Evolutionary conservation across 805 yeast species (phyloP).

Genomic region (Teunomyces tritomae): DNA sequence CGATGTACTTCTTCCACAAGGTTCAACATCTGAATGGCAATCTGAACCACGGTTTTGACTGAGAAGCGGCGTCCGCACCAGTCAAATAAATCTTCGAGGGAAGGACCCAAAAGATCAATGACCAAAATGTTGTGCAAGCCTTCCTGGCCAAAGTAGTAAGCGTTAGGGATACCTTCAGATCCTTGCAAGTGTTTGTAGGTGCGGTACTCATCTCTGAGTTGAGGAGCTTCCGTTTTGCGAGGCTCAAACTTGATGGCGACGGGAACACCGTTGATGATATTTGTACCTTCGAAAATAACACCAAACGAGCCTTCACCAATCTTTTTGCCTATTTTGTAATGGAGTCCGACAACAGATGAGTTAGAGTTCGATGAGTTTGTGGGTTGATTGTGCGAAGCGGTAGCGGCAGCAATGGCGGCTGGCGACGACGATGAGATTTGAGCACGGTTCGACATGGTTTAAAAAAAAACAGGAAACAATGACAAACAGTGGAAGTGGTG

Average conservation of each 20-base stretch:
- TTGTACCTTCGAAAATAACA: conserved; percentile 77
- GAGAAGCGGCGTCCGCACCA: conserved; percentile 82
- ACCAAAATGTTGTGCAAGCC: conserved; percentile 77
- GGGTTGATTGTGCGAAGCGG: conserved; percentile 27
- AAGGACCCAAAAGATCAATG: conserved; percentile 76
- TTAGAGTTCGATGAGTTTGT: conserved; percentile 22
- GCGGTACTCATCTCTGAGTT: conserved; percentile 74
- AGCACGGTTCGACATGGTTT: conserved; percentile 24
- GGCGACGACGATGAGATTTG: conserved; percentile 28
- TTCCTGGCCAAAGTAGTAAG: conserved; percentile 82
- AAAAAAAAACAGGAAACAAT: background rate
- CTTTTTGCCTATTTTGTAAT: conserved; percentile 77
- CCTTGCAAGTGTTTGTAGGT: conserved; percentile 72
- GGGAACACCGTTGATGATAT: conserved; percentile 58
- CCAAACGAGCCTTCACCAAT: conserved; percentile 90
- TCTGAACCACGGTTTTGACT: conserved; percentile 67
- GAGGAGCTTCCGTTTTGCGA: conserved; percentile 80
- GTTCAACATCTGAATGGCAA: conserved; percentile 75
- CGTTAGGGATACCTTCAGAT: conserved; percentile 74
- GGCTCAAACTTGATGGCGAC: conserved; percentile 85
- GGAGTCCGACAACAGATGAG: conserved; percentile 54
- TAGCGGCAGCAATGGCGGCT: conserved; percentile 41
- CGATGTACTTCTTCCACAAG: conserved; percentile 73
- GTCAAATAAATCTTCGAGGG: conserved; percentile 78
- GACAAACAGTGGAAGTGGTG: too few relatives aligned